Conservation (phyloP, 225 moss, liverwort and hornwort genomes). For the Polytrichum commune region DNA sequence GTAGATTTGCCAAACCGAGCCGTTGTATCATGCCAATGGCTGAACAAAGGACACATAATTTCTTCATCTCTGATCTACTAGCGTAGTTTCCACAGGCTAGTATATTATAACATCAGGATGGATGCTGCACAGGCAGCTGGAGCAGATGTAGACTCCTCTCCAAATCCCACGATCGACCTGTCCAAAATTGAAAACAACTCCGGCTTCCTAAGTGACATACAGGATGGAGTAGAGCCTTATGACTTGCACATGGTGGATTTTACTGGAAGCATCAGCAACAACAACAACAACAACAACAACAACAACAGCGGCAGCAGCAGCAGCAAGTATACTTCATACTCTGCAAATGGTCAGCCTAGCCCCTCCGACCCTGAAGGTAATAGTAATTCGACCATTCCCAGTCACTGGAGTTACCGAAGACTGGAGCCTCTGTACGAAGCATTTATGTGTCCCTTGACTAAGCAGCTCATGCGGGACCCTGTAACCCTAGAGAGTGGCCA, state of each 20-base stretch:
- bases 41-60: too few species aligned
- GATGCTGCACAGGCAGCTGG: too few species aligned
- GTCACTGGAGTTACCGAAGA: conserved; percentile 40
- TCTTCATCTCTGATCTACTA: too few species aligned
- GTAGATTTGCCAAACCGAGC: too few species aligned
- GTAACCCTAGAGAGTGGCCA: conserved; percentile 58
- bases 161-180: too few species aligned
- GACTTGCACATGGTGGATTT: conserved; percentile 54
- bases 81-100: too few species aligned
- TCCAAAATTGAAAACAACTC: too few species aligned
- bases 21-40: too few species aligned
- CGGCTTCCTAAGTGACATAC: conserved; percentile 23
- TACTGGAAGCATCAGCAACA: conserved; percentile 43
- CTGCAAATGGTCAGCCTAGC: conserved; percentile 50
- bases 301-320: conserved; percentile 5
- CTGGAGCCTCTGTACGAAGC: conserved; percentile 60
- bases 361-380: conserved; percentile 37
- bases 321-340: conserved; percentile 6
- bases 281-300: conserved; percentile 32
- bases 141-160: too few species aligned
- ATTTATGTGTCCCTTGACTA: conserved; percentile 61
- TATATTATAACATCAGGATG: too few species aligned
- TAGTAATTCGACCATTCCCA: conserved; percentile 4
- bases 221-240: conserved; percentile 44
- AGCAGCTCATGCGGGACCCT: conserved; percentile 70